Conservation (phyloP, 495 filamentous ascomycete genomes). For the Xylona heveae region DNA sequence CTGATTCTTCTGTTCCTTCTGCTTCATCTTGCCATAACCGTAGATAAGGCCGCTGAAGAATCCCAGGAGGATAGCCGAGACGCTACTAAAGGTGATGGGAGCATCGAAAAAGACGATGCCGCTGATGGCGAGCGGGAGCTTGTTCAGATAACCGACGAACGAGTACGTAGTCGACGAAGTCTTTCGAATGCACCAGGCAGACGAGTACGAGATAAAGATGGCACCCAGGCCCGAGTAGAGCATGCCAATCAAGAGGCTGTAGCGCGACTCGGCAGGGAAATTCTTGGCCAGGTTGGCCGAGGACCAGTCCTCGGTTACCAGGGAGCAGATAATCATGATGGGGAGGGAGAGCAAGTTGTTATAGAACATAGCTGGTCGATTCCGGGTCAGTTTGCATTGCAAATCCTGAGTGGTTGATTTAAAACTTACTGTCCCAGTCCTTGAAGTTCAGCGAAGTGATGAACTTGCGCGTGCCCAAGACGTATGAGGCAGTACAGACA, state of each 20-base stretch:
- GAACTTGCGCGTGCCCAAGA: constrained; percentile 86
- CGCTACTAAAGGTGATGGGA: constrained; percentile 76
- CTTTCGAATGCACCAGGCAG: constrained; percentile 93
- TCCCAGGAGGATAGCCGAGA: constrained; percentile 72
- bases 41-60: constrained; percentile 88
- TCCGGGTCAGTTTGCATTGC: constrained; percentile 1
- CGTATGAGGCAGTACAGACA: constrained; percentile 75
- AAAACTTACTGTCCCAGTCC: constrained; percentile 95
- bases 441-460: constrained; percentile 99
- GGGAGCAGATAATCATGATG: background rate
- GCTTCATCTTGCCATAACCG: constrained; percentile 75
- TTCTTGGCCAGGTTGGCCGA: too few species aligned
- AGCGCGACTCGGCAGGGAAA: too few species aligned
- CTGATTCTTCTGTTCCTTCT: constrained; percentile 37
- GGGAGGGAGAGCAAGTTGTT: constrained; percentile 1
- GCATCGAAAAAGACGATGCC: constrained; percentile 91
- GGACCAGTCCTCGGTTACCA: too few species aligned
- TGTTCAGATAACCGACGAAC: constrained; percentile 96
- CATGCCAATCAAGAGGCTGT: too few species aligned
- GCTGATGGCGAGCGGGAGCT: constrained; percentile 79
- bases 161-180: constrained; percentile 93
- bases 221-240: too few species aligned
- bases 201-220: too few species aligned
- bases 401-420: background rate
- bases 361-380: too few species aligned